Evolutionary conservation across 805 yeast genomes (phyloP).

Genomic region (Nakazawaea ambrosiae): DNA sequence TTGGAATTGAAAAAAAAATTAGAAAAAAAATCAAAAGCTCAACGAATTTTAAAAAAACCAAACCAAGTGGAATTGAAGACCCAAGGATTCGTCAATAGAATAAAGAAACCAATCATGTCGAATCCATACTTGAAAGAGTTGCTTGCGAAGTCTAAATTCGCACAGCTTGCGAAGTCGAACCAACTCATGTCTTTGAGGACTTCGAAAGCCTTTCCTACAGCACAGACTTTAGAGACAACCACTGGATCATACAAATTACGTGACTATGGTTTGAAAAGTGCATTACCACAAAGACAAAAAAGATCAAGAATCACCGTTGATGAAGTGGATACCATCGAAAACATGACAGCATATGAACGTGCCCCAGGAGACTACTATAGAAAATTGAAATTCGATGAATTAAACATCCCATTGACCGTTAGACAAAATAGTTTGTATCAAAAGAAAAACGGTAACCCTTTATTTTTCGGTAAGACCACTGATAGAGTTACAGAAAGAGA

Average conservation of each 20-base stretch:
- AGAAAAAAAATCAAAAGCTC: too few relatives aligned
- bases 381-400: constrained; percentile 60
- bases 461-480: constrained; percentile 9
- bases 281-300: constrained; percentile 57
- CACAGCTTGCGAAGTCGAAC: constrained; percentile 25
- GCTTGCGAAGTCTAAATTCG: constrained; percentile 20
- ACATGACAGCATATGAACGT: constrained; percentile 67
- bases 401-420: constrained; percentile 43
- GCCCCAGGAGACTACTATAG: constrained; percentile 53
- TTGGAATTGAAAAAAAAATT: too few relatives aligned
- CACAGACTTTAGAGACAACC: constrained; percentile 67
- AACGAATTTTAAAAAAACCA: too few relatives aligned
- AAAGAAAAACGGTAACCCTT: constrained; percentile 13
- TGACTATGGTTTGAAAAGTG: constrained; percentile 70
- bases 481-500: constrained; percentile 17
- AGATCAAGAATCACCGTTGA: constrained; percentile 55
- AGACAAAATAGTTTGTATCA: constrained; percentile 15
- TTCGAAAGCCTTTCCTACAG: constrained; percentile 45
- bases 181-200: constrained; percentile 20
- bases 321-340: constrained; percentile 59
- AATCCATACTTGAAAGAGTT: constrained; percentile 4
- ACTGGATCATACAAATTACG: constrained; percentile 56
- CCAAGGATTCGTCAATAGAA: too few relatives aligned
- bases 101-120: too few relatives aligned
- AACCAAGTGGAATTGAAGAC: too few relatives aligned